Evolutionary conservation across 805 yeast species (phyloP).

Genomic region (Yarrowia sp.): DNA sequence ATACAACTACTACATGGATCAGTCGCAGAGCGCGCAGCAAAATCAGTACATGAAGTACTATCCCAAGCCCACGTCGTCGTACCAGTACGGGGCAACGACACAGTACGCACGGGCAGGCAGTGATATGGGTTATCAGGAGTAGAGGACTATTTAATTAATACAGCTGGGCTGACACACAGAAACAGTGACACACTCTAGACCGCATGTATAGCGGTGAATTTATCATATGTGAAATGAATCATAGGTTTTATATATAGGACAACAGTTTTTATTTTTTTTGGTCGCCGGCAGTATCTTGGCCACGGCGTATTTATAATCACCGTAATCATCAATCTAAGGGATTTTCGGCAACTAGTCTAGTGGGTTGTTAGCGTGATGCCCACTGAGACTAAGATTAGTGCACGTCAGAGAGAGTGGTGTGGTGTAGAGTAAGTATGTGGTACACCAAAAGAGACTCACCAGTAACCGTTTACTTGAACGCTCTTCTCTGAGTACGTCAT

Average conservation of each 20-base stretch:
- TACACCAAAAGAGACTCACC: too few species aligned
- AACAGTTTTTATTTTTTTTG: too few species aligned
- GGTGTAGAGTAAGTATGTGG: too few species aligned
- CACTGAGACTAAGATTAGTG: constrained; percentile 14
- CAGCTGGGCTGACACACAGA: constrained; percentile 11
- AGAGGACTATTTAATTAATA: constrained; percentile 5
- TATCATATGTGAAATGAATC: neutral
- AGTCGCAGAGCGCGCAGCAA: constrained; percentile 17
- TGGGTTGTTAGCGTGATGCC: constrained; percentile 21
- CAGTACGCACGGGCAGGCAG: constrained; percentile 14
- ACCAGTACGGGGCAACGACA: constrained; percentile 3
- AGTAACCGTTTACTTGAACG: too few species aligned
- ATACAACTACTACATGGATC: constrained; percentile 25
- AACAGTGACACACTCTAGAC: neutral
- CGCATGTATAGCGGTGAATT: neutral
- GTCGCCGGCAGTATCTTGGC: too few species aligned
- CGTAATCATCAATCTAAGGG: too few species aligned
- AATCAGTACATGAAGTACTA: constrained; percentile 26
- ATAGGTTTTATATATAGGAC: neutral
- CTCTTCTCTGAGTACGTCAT: too few species aligned
- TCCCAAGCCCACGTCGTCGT: constrained; percentile 22
- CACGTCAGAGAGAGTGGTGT: neutral
- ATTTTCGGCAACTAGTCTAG: constrained; percentile 6
- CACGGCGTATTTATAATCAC: too few species aligned
- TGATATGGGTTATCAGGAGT: constrained; percentile 21